Conservation (phyloP, 2,329 filamentous ascomycete species). For the Diaporthe velutina region DNA sequence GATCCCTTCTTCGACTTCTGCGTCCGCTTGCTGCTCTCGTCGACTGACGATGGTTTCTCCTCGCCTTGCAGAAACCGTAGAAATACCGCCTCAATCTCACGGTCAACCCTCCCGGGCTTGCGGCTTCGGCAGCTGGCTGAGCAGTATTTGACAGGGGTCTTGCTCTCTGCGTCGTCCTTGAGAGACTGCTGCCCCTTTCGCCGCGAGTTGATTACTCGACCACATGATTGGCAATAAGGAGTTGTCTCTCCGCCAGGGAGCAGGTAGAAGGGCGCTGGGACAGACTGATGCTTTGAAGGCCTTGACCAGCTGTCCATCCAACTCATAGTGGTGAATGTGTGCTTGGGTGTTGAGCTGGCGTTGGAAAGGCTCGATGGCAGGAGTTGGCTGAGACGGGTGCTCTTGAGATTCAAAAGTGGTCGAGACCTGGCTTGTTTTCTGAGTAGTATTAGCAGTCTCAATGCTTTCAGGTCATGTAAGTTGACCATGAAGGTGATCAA, state of each 20-base stretch:
- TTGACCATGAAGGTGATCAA: background rate
- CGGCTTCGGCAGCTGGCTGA: slow-evolving; percentile 65
- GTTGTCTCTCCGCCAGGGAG: slow-evolving; percentile 58
- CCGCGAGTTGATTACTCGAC: slow-evolving; percentile 63
- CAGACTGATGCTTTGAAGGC: slow-evolving; percentile 54
- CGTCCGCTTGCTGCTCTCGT: slow-evolving; percentile 29
- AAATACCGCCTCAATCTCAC: slow-evolving; percentile 65
- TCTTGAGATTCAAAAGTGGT: background rate
- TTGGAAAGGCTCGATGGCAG: background rate
- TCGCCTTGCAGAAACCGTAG: slow-evolving; percentile 49
- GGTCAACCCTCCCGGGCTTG: slow-evolving; percentile 63
- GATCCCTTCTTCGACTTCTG: slow-evolving; percentile 40
- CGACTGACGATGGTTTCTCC: background rate
- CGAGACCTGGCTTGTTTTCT: background rate
- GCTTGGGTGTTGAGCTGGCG: background rate
- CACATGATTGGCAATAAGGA: slow-evolving; percentile 69
- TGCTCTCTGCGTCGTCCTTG: slow-evolving; percentile 18
- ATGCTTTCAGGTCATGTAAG: background rate
- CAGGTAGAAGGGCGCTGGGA: slow-evolving; percentile 68
- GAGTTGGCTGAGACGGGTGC: background rate
- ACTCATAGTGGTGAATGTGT: slow-evolving; percentile 48
- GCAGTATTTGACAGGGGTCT: slow-evolving; percentile 64
- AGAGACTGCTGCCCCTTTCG: slow-evolving; percentile 40
- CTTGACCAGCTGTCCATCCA: slow-evolving; percentile 59
- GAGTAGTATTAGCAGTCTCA: background rate